These are phyloP conservation scores for Globisporangium okanoganense DNA, from an alignment of 352 stramenopile species.

Conservation along the genomic window DNA sequence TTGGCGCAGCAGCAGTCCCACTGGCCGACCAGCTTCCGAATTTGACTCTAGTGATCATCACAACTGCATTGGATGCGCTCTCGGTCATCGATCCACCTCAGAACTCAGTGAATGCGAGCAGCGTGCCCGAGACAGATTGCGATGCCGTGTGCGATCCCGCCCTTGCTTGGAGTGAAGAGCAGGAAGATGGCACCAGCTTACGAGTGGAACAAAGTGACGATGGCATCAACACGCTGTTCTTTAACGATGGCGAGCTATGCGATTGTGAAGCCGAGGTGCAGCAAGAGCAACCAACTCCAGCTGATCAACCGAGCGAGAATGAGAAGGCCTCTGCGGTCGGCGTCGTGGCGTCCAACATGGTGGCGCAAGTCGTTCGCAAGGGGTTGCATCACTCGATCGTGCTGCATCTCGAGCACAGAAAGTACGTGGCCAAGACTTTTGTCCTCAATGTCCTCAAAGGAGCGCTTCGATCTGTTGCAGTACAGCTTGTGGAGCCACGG, in stretches of 20 bases:
- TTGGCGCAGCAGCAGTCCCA: neutral
- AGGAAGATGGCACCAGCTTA: neutral
- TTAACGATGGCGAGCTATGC: conserved; percentile 2
- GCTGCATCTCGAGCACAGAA: conserved; percentile 8
- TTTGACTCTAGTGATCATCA: neutral
- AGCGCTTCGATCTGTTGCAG: neutral
- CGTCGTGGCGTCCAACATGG: conserved; percentile 3
- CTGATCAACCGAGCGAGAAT: neutral
- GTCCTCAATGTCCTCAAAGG: neutral
- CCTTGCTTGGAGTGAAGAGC: neutral
- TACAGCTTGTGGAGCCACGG: neutral
- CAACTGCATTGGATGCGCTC: neutral
- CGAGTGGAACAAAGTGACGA: neutral
- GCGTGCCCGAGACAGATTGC: neutral
- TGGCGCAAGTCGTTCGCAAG: conserved; percentile 1
- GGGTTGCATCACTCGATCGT: conserved; percentile 15
- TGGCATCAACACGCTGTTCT: neutral
- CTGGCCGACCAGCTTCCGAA: neutral
- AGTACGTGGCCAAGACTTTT: conserved; percentile 13
- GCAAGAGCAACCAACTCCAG: neutral
- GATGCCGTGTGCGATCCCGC: neutral
- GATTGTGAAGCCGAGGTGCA: neutral
- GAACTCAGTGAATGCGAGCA: neutral
- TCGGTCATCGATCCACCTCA: too few species aligned
- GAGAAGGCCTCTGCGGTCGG: neutral